phyloP scores from a whole-genome alignment of 148 eudicot species.

The Salicornia ramosissima region DNA sequence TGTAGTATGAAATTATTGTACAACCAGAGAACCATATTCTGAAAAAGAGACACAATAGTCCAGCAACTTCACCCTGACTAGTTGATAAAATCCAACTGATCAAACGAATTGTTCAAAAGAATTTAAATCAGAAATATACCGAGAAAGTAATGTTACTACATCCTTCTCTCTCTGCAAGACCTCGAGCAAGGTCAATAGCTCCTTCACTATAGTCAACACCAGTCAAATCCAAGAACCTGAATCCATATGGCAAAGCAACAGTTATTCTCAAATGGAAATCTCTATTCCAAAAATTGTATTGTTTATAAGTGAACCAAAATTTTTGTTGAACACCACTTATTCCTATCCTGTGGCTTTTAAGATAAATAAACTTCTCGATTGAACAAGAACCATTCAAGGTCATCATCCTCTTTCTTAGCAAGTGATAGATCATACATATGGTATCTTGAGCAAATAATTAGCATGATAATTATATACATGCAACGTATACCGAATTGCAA shows the following conservation, averaged over 20 bases:
- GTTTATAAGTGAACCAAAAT: background rate
- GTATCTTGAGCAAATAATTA: background rate
- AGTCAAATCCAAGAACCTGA: constrained; percentile 88
- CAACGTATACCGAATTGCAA: background rate
- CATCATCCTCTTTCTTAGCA: background rate
- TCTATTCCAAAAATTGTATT: background rate
- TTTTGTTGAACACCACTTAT: background rate
- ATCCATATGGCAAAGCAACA: constrained; percentile 13
- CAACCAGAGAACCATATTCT: background rate
- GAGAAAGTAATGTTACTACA: constrained; percentile 56
- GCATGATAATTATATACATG: background rate
- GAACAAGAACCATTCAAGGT: background rate
- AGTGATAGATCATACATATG: background rate
- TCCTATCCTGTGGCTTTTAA: background rate
- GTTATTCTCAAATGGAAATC: background rate
- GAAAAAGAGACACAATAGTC: background rate
- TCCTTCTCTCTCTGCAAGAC: constrained; percentile 85
- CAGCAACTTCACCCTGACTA: background rate
- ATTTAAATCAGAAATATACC: constrained; percentile 38
- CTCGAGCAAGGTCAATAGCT: constrained; percentile 86
- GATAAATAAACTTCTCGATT: background rate
- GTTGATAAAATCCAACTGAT: background rate
- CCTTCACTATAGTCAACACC: constrained; percentile 97
- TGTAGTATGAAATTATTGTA: too few relatives aligned
- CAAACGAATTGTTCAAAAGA: too few relatives aligned